Base-by-base conservation (phyloP, 2,329 filamentous ascomycete species). In the Ascochyta viciae-villosae region DNA sequence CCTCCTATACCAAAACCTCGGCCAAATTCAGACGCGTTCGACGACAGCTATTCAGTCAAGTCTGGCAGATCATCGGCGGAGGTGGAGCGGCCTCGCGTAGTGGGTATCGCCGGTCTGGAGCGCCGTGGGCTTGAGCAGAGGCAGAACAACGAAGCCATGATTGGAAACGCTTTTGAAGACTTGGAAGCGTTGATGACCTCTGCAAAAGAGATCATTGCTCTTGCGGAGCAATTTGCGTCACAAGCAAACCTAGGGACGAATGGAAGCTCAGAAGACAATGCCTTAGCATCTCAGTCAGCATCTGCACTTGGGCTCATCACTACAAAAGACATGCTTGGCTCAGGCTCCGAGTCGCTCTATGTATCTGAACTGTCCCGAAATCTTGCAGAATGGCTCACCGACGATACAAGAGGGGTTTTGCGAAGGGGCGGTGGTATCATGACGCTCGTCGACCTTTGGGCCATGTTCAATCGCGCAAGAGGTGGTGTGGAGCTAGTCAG, bases 101-200 rank as follows among this genome's bases (percentile, higher is more conserved):
- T 92, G 4, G 95, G 95, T 2, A 97, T 99, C 66, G 94, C 94
- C 9, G 94, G 93, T 0, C 83, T 99, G 2, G 95, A 99, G 74
- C 89, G 92, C 67, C 87, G 92, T 59, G 91, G 92, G 0, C 78
- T 94, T 6, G 91, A 93, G 65, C 86, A 92, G 70, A 89, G 92
- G 54, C 94, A 91, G 78, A 96, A 96, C 74, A 98, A 97, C 66
- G 92, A 97, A 75, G 78, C 92, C 9, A 88, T 97, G 45, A 96
- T 99, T 62, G 94, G 94, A 24, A 92, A 86, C 62, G 93, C 95
- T 0, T 99, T 99, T 68, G 94, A 97, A 73, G 95, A 99, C 70
- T 84, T 99, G 0, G 94, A 98, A 73, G 93, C 95, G 3, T 82
- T 99, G 34, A 99, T 98, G 94, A 92, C 93, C 3, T 97, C 94